A percentile compares a stretch with the other conserved stretches of the same genome.
phyloP scores from a whole-genome alignment of 1,284 basidiomycete genomes.

The Melampsora larici-populina region DNA sequence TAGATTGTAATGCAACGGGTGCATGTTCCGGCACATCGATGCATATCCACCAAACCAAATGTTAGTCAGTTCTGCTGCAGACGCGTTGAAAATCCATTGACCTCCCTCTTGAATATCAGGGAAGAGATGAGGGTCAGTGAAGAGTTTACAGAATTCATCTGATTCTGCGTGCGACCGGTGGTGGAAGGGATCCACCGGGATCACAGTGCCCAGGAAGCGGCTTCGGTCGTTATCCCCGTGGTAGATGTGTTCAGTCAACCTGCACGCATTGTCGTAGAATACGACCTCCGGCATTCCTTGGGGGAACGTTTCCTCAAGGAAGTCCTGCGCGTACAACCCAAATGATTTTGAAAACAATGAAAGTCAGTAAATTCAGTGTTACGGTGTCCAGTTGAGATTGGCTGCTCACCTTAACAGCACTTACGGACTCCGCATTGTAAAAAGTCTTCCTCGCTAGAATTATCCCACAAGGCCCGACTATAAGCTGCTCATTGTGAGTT shows the following conservation, averaged over 20 bases:
- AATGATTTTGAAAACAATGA: not conserved
- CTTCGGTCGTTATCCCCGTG: too few species aligned
- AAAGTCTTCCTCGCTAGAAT: too few species aligned
- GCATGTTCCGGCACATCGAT: not conserved
- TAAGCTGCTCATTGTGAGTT: not conserved
- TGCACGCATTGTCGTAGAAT: not conserved
- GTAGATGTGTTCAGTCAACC: too few species aligned
- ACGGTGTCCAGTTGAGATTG: too few species aligned
- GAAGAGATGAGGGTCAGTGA: not conserved
- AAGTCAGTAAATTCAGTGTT: too few species aligned
- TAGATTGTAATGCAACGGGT: not conserved
- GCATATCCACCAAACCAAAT: not conserved
- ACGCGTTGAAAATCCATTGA: not conserved
- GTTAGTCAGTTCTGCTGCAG: not conserved
- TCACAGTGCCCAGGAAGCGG: too few species aligned
- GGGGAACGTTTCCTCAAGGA: not conserved
- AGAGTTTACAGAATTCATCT: not conserved
- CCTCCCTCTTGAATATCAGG: not conserved
- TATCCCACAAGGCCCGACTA: too few species aligned
- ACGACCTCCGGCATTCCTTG: not conserved
- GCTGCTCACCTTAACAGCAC: not conserved
- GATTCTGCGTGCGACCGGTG: too few species aligned
- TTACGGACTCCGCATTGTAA: not conserved
- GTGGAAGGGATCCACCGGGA: too few species aligned
- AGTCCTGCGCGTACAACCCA: not conserved